These are phyloP conservation scores for Chalaropsis thielavioides DNA, from an alignment of 2,329 filamentous ascomycete genomes.

Conservation along the genomic window DNA sequence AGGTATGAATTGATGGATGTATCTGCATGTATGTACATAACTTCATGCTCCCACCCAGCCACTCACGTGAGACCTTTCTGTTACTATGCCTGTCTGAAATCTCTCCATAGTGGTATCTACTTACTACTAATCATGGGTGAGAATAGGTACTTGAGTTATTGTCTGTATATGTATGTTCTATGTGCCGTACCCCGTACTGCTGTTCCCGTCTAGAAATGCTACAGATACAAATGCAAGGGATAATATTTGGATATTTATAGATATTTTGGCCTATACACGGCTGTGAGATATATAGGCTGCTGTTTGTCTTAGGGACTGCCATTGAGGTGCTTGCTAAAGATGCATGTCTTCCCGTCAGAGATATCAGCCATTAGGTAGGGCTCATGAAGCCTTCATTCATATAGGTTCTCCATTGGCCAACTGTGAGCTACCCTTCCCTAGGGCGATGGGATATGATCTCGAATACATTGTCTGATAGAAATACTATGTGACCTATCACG, in stretches of 20 bases:
- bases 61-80: background rate
- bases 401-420: background rate
- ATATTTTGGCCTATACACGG: background rate
- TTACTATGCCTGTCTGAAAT: background rate
- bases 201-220: background rate
- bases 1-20: no score
- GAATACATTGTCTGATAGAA: background rate
- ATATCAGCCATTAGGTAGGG: no score
- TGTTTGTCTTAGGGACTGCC: background rate
- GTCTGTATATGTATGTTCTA: background rate
- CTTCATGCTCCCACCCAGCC: conserved; percentile 3
- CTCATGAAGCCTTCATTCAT: no score
- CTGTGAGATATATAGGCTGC: background rate
- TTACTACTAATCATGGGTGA: background rate
- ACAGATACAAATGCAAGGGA: background rate
- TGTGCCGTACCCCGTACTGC: background rate
- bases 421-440: background rate
- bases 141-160: background rate
- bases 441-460: background rate
- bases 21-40: background rate
- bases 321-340: background rate
- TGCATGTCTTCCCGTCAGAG: no score
- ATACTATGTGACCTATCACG: background rate
- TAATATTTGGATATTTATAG: background rate
- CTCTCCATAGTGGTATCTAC: background rate